phyloP scores from a whole-genome alignment of 306 rosid species.

The Castanea sativa region DNA sequence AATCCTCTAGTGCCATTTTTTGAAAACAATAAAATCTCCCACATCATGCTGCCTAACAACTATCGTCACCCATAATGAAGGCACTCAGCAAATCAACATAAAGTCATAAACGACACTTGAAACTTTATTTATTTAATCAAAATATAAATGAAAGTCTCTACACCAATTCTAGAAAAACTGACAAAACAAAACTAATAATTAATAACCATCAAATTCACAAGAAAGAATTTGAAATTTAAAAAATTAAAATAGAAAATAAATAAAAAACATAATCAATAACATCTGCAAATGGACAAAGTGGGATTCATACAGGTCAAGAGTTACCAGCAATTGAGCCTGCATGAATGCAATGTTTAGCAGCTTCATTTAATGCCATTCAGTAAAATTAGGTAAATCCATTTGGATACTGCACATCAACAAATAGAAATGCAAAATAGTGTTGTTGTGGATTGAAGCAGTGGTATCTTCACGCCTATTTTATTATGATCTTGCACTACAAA shows the following conservation, averaged over 20 bases:
- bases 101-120: not conserved
- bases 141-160: not conserved
- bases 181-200: not conserved
- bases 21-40: not conserved
- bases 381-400: not conserved
- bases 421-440: not conserved
- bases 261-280: not conserved
- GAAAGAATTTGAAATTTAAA: conserved; percentile 1
- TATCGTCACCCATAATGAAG: not conserved
- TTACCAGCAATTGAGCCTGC: not conserved
- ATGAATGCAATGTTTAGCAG: not conserved
- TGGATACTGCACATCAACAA: not conserved
- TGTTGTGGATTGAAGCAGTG: not conserved
- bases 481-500: not conserved
- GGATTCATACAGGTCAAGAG: not conserved
- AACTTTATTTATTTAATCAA: not conserved
- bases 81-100: not conserved
- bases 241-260: too few species aligned
- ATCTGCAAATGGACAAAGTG: not conserved
- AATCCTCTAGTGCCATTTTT: not conserved
- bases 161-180: not conserved
- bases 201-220: not conserved
- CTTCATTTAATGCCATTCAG: not conserved
- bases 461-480: too few species aligned
- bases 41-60: conserved; percentile 16